A percentile compares a stretch with the other conserved stretches of the same genome.
Conservation (phyloP, 2,329 filamentous ascomycete species). For the Bipolaris victoriae region DNA sequence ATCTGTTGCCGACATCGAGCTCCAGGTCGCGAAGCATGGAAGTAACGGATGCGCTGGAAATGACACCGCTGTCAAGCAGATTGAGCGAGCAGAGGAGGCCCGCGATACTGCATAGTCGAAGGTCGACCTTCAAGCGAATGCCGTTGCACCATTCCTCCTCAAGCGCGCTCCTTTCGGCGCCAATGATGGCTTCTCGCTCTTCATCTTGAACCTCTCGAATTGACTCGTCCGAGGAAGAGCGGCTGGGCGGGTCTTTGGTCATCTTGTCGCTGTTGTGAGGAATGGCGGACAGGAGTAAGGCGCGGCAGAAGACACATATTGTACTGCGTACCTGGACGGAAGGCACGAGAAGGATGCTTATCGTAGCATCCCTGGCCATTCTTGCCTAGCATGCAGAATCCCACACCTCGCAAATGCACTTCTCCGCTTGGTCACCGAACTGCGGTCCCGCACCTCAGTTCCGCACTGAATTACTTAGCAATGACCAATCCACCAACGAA, state of each 20-base stretch:
- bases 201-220: slow-evolving; percentile 24
- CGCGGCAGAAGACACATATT: slow-evolving; percentile 9
- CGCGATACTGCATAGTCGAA: slow-evolving; percentile 72
- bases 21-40: slow-evolving; percentile 69
- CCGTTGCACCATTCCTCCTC: slow-evolving; percentile 51
- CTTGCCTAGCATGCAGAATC: slow-evolving; percentile 16
- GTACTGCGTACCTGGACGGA: slow-evolving; percentile 7
- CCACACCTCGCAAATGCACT: slow-evolving; percentile 14
- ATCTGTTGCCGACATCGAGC: slow-evolving; percentile 66
- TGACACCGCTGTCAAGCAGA: slow-evolving; percentile 72
- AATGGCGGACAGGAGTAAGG: neutral
- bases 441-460: slow-evolving; percentile 9
- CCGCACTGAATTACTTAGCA: slow-evolving; percentile 16
- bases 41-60: slow-evolving; percentile 72
- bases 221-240: slow-evolving; percentile 20
- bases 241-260: slow-evolving; percentile 24
- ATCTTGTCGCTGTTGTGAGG: slow-evolving; percentile 12
- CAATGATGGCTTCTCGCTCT: slow-evolving; percentile 10
- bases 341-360: slow-evolving; percentile 21
- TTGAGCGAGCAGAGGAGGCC: slow-evolving; percentile 74
- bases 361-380: slow-evolving; percentile 13
- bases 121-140: slow-evolving; percentile 68
- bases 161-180: slow-evolving; percentile 12
- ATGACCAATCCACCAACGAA: slow-evolving; percentile 11
- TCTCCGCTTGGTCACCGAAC: slow-evolving; percentile 14